Evolutionary conservation across 2,329 filamentous ascomycete species (phyloP), one percentile per base, ranked within the genome.

Genomic region (Dothideomycetes sp.): DNA sequence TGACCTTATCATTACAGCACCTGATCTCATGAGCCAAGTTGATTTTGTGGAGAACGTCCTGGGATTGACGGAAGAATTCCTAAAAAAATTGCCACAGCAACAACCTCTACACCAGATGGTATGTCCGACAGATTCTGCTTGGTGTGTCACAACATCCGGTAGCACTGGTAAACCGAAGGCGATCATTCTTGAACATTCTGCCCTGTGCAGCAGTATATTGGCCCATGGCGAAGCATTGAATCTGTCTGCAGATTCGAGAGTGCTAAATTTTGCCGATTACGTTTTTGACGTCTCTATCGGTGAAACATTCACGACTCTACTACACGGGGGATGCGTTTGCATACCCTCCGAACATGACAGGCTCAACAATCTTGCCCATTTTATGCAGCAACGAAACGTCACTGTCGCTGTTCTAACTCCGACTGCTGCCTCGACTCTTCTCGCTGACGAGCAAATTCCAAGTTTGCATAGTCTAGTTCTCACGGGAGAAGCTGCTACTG

Each of bases 141-240:
- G n/a, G n/a, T n/a, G n/a, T n/a, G n/a, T n/a, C n/a, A n/a, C 51
- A 44, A 53, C 54, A 27, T 50, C 49, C 24, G 49, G 53, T 12
- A 51, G 50, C 13, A 51, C 47, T 7, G 49, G 51, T 4, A 46
- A 48, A 12, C 49, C 53, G 5, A 55, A 53, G 24, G 50, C 49
- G 2, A 48, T 53, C 20, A 46, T 25, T 31, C 15, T 33, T 16
- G 43, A 47, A 3, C 47, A 53, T 12, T 7, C 23, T 12, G 12
- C 7, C 23, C 12, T 25, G 7, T 25, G 8, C 23, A 25, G 23
- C 12, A 12, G 23, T 7, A 25, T 25, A 7, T 8, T 8, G 23
- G 8, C 7, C 12, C 23, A 25, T 8, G 8, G 23, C 7, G 7
- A 7, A 25, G 8, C 12, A 7, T 8, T 25, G 23, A 12, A 12